Conservation (phyloP, 1,284 basidiomycete genomes). For the Hemileia vastatrix region DNA sequence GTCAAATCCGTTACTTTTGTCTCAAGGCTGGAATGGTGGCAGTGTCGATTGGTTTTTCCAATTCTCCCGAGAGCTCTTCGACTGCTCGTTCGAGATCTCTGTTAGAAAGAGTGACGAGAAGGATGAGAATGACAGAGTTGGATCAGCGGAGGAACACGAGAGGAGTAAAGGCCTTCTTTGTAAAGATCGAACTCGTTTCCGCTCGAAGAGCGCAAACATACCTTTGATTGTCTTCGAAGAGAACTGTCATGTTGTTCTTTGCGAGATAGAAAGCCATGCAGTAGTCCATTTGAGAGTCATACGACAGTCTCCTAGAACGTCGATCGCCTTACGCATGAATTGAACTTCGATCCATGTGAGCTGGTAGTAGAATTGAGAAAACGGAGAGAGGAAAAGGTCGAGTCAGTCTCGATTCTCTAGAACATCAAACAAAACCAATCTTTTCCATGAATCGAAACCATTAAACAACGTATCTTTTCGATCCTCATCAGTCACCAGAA, state of each 20-base stretch:
- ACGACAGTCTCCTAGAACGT: slow-evolving; percentile 72
- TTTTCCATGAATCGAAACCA: too few relatives aligned
- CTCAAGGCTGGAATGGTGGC: slow-evolving; percentile 70
- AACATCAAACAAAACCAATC: too few relatives aligned
- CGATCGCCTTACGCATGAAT: slow-evolving; percentile 95
- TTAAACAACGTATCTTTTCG: too few relatives aligned
- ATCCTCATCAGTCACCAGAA: too few relatives aligned
- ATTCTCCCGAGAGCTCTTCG: slow-evolving; percentile 80
- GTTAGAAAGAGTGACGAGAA: background rate
- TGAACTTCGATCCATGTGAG: slow-evolving; percentile 98
- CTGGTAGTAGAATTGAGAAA: too few relatives aligned
- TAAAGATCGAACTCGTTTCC: too few relatives aligned
- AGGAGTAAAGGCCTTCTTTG: slow-evolving; percentile 9
- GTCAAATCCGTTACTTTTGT: slow-evolving; percentile 65
- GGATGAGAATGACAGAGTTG: background rate
- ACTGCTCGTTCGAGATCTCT: slow-evolving; percentile 90
- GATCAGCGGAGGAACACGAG: background rate
- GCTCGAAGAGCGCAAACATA: slow-evolving; percentile 42
- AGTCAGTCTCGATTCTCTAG: too few relatives aligned
- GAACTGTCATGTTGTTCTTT: slow-evolving; percentile 80
- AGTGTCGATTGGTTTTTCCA: slow-evolving; percentile 80
- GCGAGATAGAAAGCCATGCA: slow-evolving; percentile 90
- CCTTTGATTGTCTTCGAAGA: slow-evolving; percentile 96
- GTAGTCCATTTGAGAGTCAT: slow-evolving; percentile 97
- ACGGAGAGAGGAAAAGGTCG: too few relatives aligned